These are phyloP conservation scores for Colletotrichum incanum DNA, from an alignment of 2,329 filamentous ascomycete species.

Conservation along the genomic window DNA sequence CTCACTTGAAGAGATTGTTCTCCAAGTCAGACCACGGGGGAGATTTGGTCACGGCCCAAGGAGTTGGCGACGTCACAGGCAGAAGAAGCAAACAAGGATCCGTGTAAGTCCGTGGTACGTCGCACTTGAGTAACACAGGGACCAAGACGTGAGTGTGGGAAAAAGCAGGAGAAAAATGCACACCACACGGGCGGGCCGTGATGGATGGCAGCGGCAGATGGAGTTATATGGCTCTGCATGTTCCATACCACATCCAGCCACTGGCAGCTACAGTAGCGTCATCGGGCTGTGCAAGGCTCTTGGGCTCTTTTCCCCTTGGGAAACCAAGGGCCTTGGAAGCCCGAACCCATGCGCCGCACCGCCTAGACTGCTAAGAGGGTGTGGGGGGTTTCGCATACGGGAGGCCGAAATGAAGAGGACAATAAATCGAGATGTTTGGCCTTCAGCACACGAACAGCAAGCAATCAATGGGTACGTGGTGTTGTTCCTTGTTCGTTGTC, in stretches of 20 bases:
- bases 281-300: constrained; percentile 37
- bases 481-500: constrained; percentile 34
- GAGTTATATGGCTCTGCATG: constrained; percentile 37
- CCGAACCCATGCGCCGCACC: constrained; percentile 19
- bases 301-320: constrained; percentile 9
- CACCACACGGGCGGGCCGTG: constrained; percentile 17
- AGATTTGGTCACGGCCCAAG: constrained; percentile 18
- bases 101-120: constrained; percentile 40
- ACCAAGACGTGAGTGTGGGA: constrained; percentile 2
- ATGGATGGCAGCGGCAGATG: constrained; percentile 25
- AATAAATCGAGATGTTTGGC: constrained; percentile 24
- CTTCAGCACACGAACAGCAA: constrained; percentile 1
- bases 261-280: constrained; percentile 43
- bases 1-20: constrained; percentile 30
- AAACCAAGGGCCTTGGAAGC: constrained; percentile 14
- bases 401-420: background rate
- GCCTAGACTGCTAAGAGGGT: constrained; percentile 6
- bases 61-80: constrained; percentile 39
- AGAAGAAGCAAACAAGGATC: constrained; percentile 28
- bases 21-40: constrained; percentile 7
- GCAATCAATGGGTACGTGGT: constrained; percentile 10
- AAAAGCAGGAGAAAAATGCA: constrained; percentile 14
- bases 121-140: constrained; percentile 17
- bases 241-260: constrained; percentile 37
- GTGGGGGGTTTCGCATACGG: constrained; percentile 14